These are phyloP conservation scores for Elaphomyces granulatus DNA, from an alignment of 495 filamentous ascomycete genomes.

Conservation along the genomic window DNA sequence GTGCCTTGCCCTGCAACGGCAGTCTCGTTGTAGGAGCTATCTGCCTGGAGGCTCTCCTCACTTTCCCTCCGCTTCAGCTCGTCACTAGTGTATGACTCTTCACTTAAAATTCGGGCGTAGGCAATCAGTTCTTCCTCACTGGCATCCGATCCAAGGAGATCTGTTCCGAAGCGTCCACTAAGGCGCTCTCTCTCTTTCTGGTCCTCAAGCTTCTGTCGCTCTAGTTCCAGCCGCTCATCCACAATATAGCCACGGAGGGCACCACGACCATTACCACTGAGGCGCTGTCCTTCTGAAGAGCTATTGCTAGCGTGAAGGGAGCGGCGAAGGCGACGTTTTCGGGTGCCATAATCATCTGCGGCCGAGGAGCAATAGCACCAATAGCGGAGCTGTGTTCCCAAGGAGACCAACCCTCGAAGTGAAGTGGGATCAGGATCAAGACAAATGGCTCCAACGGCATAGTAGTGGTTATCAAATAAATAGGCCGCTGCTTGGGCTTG, in stretches of 20 bases:
- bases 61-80: slow-evolving; percentile 40
- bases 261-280: slow-evolving; percentile 44
- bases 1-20: slow-evolving; percentile 28
- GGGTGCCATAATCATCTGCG: slow-evolving; percentile 48
- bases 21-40: slow-evolving; percentile 30
- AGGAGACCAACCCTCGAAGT: slow-evolving; percentile 80
- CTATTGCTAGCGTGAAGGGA: slow-evolving; percentile 45
- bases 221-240: slow-evolving; percentile 65
- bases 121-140: slow-evolving; percentile 79
- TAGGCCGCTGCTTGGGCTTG: slow-evolving; percentile 54
- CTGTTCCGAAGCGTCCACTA: slow-evolving; percentile 66
- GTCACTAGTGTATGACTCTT: slow-evolving; percentile 55
- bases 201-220: slow-evolving; percentile 52
- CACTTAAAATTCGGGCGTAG: slow-evolving; percentile 78
- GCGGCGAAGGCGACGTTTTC: slow-evolving; percentile 47
- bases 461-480: slow-evolving; percentile 61
- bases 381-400: slow-evolving; percentile 76
- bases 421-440: slow-evolving; percentile 81
- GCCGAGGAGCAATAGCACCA: slow-evolving; percentile 78
- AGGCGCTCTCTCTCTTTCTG: slow-evolving; percentile 49
- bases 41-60: slow-evolving; percentile 33
- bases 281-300: slow-evolving; percentile 35
- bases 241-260: slow-evolving; percentile 65
- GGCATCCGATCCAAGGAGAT: slow-evolving; percentile 53
- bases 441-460: slow-evolving; percentile 66